Conservation (phyloP, 2,329 filamentous ascomycete genomes). For the Ophiognomonia clavigignenti-juglandacearum region DNA sequence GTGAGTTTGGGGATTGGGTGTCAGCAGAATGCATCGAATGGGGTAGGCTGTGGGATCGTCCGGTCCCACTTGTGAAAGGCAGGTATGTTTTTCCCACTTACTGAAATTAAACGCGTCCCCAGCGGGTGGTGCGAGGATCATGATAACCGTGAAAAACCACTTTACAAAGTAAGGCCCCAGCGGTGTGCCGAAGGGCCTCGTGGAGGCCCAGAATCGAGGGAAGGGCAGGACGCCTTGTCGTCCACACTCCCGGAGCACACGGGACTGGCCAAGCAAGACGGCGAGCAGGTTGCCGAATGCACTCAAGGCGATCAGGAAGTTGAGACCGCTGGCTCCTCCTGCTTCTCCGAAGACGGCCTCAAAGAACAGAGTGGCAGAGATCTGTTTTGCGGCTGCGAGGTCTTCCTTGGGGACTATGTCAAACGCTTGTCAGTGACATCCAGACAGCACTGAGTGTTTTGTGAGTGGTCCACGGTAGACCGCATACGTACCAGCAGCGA, state of each 20-base stretch:
- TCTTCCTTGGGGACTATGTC: slow-evolving; percentile 41
- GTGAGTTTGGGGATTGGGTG: too few relatives aligned
- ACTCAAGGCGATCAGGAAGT: slow-evolving; percentile 51
- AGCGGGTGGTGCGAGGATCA: slow-evolving; percentile 56
- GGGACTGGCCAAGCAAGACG: slow-evolving; percentile 49
- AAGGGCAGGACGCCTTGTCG: slow-evolving; percentile 56
- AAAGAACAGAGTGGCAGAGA: slow-evolving; percentile 55
- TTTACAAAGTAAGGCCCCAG: slow-evolving; percentile 53
- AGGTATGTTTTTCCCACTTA: too few relatives aligned
- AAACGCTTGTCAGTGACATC: too few relatives aligned
- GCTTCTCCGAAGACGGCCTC: slow-evolving; percentile 48
- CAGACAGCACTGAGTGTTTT: too few relatives aligned
- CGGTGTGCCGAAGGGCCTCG: slow-evolving; percentile 58
- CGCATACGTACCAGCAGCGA: slow-evolving; percentile 36
- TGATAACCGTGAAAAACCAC: slow-evolving; percentile 50
- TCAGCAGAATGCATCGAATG: neutral
- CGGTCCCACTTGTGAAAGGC: too few relatives aligned
- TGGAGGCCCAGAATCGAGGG: slow-evolving; percentile 55
- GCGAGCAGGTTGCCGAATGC: slow-evolving; percentile 55
- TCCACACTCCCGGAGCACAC: slow-evolving; percentile 56
- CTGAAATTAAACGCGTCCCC: slow-evolving; percentile 62
- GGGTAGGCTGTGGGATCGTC: neutral
- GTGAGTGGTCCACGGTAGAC: neutral
- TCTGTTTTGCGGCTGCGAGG: slow-evolving; percentile 45
- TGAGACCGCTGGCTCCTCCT: slow-evolving; percentile 42